phyloP scores from a whole-genome alignment of 2,329 filamentous ascomycete species.

The Colletotrichum karsti region DNA sequence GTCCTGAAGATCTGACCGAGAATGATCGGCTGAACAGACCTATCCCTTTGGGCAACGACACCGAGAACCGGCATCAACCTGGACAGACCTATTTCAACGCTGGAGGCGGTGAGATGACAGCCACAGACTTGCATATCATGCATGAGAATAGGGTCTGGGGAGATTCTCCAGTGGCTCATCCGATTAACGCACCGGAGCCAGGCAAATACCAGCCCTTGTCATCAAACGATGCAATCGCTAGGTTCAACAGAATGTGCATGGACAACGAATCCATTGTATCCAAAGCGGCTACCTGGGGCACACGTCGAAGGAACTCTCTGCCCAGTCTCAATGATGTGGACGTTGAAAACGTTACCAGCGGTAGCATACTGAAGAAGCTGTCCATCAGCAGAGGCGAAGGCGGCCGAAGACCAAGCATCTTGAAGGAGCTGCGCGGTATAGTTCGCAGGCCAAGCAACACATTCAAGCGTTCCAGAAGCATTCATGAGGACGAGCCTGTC shows the following conservation, averaged over 20 bases:
- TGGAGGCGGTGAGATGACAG: constrained; percentile 51
- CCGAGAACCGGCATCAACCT: constrained; percentile 57
- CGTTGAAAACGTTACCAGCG: constrained; percentile 61
- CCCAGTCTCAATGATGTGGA: constrained; percentile 66
- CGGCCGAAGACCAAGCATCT: constrained; percentile 58
- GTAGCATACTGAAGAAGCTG: constrained; percentile 70
- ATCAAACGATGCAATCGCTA: constrained; percentile 62
- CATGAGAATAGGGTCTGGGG: constrained; percentile 57
- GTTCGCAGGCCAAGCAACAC: constrained; percentile 59
- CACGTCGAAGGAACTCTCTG: constrained; percentile 67
- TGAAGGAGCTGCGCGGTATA: constrained; percentile 57
- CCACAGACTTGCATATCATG: constrained; percentile 60
- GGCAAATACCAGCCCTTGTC: constrained; percentile 55
- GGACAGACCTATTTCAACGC: constrained; percentile 60
- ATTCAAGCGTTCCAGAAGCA: constrained; percentile 57
- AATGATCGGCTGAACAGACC: constrained; percentile 36
- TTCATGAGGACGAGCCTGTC: constrained; percentile 43
- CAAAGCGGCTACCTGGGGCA: constrained; percentile 75
- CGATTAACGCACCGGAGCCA: constrained; percentile 46
- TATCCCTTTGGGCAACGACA: constrained; percentile 55
- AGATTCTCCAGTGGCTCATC: constrained; percentile 55
- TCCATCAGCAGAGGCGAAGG: constrained; percentile 58
- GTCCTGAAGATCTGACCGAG: constrained; percentile 20
- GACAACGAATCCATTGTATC: constrained; percentile 69
- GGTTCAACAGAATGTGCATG: constrained; percentile 58